A percentile compares a stretch with the other conserved stretches of the same genome.
Conservation (phyloP, 768 basidiomycete genomes). For the Mycena polygramma region DNA sequence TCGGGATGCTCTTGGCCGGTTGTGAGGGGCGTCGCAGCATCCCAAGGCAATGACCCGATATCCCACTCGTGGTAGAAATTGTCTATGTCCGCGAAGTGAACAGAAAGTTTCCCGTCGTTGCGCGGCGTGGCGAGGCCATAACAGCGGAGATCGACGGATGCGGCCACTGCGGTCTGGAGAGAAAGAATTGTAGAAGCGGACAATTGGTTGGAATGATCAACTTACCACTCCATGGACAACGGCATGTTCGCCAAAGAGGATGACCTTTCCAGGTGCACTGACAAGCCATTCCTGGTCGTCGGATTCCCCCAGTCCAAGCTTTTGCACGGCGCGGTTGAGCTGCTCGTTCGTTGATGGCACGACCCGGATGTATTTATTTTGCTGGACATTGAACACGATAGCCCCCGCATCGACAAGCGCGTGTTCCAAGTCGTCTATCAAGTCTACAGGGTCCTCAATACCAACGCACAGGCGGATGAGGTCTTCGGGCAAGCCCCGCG, state of each 20-base stretch:
- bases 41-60: constrained; percentile 83
- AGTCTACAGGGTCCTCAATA: constrained; percentile 94
- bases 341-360: constrained; percentile 50
- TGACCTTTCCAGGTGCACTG: constrained; percentile 97
- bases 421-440: constrained; percentile 94
- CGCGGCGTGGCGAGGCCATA: constrained; percentile 88
- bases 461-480: constrained; percentile 98
- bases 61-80: constrained; percentile 87
- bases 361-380: constrained; percentile 64
- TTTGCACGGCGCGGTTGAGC: constrained; percentile 76
- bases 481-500: constrained; percentile 97
- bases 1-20: constrained; percentile 70
- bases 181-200: constrained; percentile 27
- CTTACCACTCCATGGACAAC: constrained; percentile 97
- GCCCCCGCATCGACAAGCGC: constrained; percentile 94
- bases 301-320: constrained; percentile 61
- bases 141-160: constrained; percentile 95
- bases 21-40: constrained; percentile 67
- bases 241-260: constrained; percentile 98
- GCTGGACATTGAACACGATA: constrained; percentile 69
- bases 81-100: constrained; percentile 85
- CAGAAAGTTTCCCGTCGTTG: constrained; percentile 76
- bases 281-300: constrained; percentile 82
- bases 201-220: constrained; percentile 38
- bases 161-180: constrained; percentile 87